Base-by-base conservation (phyloP, 805 yeast species). In the Monosporozyma solicola region DNA sequence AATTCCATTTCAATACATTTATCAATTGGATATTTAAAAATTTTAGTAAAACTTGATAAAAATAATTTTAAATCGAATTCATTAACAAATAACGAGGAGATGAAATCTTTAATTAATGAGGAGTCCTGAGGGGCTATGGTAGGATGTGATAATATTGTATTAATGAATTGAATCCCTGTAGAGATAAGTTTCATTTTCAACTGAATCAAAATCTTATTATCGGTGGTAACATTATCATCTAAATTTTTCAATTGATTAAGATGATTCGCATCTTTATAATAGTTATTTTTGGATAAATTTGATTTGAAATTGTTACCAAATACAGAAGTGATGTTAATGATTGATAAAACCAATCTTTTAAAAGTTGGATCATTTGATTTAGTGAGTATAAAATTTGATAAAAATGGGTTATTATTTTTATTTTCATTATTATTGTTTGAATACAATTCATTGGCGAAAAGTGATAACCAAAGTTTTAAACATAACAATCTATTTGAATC, bases 401-500 rank as follows among this genome's bases (percentile, higher is more conserved):
- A 32, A 33, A 22, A 47, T 7, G 7, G 22, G 2, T 20, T 20
- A 20, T 20, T 32, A 11, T 20, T 32, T 31, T 20, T 31, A 8
- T 9, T 25, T 20, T 46, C 16, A 31, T 20, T 32, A 46, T 20
- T 31, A 31, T 29, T 46, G 1, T 10, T 22, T 32, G 39, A 33
- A 39, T 87, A 90, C 48, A 90, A 63, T 15, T 82, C 75, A 48
- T 76, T 77, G 1, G 95, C 84, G 24, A 79, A 72, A 6, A 91
- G 67, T 0, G 83, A 73, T 7, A 86, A 60, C 10, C 92, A 52
- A 7, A 89, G 70, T 48, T 84, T 72, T 41, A 92, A 59, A 2
- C 87, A 70, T 61, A 87, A 95, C 5, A 83, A 69, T 59, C 95
- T 77, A 62, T 86, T 82, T 27, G 80, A 64, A 58, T 86, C 91